Evolutionary conservation across 2,329 filamentous ascomycete genomes (phyloP).

Genomic region (Trichothecium roseum): DNA sequence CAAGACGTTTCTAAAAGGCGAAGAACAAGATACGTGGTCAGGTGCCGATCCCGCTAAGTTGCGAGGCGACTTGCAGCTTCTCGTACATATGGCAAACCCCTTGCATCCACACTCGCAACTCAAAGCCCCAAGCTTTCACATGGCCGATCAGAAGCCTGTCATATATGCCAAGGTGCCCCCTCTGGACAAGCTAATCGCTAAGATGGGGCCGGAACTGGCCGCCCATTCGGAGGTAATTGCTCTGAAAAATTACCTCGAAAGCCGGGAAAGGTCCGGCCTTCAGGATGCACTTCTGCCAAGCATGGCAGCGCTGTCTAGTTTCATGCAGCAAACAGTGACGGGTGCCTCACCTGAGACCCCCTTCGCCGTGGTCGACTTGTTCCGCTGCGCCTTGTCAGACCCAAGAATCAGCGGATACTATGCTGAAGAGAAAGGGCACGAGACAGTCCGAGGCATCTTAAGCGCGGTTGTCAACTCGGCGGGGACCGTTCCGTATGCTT

Average conservation of each 20-base stretch:
- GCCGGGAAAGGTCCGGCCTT: constrained; percentile 44
- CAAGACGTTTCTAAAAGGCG: constrained; percentile 68
- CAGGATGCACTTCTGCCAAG: constrained; percentile 62
- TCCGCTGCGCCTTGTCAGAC: constrained; percentile 69
- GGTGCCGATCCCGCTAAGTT: constrained; percentile 63
- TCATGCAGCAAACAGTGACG: constrained; percentile 45
- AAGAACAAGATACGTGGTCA: constrained; percentile 69
- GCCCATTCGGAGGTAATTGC: constrained; percentile 48
- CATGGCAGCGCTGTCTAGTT: constrained; percentile 51
- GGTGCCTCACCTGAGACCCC: constrained; percentile 52
- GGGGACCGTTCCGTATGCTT: constrained; percentile 60
- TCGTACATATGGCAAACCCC: constrained; percentile 66
- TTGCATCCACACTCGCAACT: constrained; percentile 66
- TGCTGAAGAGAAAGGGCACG: constrained; percentile 60
- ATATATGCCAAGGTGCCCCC: constrained; percentile 72
- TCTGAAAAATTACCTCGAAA: constrained; percentile 62
- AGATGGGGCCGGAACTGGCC: constrained; percentile 54
- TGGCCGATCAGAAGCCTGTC: constrained; percentile 53
- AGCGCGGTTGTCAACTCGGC: constrained; percentile 43
- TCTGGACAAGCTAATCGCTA: constrained; percentile 68
- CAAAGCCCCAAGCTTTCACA: constrained; percentile 59
- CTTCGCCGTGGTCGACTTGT: constrained; percentile 78
- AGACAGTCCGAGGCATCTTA: constrained; percentile 53
- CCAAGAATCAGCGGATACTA: constrained; percentile 72
- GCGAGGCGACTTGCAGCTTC: constrained; percentile 58